These are phyloP conservation scores for Geosmithia morbida DNA, from an alignment of 2,329 filamentous ascomycete species.

Conservation along the genomic window DNA sequence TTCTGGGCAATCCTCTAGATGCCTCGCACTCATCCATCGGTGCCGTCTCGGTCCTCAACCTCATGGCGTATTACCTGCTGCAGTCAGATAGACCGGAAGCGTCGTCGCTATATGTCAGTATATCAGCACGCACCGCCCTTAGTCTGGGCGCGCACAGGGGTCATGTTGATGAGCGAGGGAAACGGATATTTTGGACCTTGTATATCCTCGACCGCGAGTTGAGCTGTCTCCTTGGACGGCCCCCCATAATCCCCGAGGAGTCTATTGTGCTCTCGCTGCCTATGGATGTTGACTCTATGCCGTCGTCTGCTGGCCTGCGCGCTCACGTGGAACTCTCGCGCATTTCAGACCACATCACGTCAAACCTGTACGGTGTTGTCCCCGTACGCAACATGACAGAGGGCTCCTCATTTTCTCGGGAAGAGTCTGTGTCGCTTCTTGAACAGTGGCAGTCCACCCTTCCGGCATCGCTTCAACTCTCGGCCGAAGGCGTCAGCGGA, in stretches of 20 bases:
- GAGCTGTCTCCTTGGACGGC: conserved; percentile 33
- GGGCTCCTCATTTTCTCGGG: conserved; percentile 16
- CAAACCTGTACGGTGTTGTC: conserved; percentile 27
- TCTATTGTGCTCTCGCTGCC: conserved; percentile 28
- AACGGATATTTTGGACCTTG: conserved; percentile 35
- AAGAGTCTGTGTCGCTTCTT: conserved; percentile 25
- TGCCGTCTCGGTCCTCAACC: conserved; percentile 26
- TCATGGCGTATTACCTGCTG: conserved; percentile 33
- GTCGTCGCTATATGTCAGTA: conserved; percentile 30
- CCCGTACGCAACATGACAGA: conserved; percentile 10
- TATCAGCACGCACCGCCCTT: conserved; percentile 31
- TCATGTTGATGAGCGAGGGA: conserved; percentile 24
- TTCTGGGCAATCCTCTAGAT: conserved; percentile 32
- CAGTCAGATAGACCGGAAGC: conserved; percentile 33
- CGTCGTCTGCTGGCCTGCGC: conserved; percentile 25
- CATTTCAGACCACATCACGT: conserved; percentile 32
- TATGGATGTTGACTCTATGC: conserved; percentile 23
- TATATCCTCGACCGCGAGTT: conserved; percentile 34
- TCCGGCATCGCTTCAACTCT: conserved; percentile 21
- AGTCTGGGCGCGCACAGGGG: conserved; percentile 32
- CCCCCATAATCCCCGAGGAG: conserved; percentile 29
- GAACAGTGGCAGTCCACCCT: conserved; percentile 23
- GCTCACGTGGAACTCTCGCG: conserved; percentile 30
- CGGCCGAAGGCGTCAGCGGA: conserved; percentile 15
- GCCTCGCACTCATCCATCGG: conserved; percentile 21